Percentiles rank a stretch among this genome's conserved stretches.
Conservation (phyloP, 305 asterid genomes). For the Solanum chacoense region DNA sequence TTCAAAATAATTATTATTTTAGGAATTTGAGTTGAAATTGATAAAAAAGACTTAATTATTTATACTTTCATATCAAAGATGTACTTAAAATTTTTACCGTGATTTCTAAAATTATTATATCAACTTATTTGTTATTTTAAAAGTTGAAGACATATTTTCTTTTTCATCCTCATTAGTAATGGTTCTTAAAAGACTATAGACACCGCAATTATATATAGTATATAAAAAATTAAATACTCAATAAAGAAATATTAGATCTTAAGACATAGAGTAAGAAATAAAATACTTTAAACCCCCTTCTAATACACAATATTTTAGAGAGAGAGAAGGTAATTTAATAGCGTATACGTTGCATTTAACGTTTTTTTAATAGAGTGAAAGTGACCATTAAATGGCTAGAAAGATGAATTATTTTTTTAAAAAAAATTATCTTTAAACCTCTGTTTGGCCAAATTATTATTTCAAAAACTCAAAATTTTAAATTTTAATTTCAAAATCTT, state of each 20-base stretch:
- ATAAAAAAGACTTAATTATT: not conserved
- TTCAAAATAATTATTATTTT: not conserved
- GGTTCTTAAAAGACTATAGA: no score
- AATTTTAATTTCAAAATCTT: no score
- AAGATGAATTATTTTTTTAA: no score
- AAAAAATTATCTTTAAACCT: no score
- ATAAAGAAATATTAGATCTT: not conserved
- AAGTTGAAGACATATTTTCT: no score
- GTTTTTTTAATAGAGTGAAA: no score
- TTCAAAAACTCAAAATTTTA: no score
- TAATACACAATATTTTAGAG: not conserved
- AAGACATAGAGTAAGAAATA: not conserved
- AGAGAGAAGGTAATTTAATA: not conserved
- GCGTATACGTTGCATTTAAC: not conserved
- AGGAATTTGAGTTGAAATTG: not conserved
- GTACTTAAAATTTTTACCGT: not conserved
- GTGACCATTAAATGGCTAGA: no score
- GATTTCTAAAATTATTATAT: not conserved
- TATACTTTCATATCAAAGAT: not conserved
- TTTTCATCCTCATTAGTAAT: no score
- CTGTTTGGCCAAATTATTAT: not conserved
- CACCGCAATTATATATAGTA: no score
- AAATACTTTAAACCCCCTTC: not conserved
- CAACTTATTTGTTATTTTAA: no score
- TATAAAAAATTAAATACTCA: no score